Evolutionary conservation across 108 stramenopile species (phyloP).

Genomic region (Cyclotella distinguenda): DNA sequence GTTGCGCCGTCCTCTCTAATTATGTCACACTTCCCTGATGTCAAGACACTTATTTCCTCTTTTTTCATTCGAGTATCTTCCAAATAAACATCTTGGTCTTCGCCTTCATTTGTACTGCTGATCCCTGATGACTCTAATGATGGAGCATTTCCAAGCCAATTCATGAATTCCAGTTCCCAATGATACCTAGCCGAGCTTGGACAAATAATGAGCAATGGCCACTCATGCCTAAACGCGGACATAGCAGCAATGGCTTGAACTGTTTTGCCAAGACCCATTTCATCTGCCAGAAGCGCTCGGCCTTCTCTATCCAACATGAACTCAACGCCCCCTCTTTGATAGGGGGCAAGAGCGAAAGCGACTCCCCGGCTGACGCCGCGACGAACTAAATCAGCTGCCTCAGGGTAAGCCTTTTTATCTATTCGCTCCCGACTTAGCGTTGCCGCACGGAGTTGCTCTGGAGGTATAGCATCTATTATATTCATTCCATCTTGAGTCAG

Average conservation of each 20-base stretch:
- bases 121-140: not conserved
- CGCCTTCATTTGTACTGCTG: not conserved
- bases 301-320: constrained; percentile 81
- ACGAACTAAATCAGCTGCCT: constrained; percentile 45
- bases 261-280: constrained; percentile 87
- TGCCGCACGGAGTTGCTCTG: constrained; percentile 65
- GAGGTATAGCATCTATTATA: constrained; percentile 61
- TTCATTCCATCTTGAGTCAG: constrained; percentile 33
- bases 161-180: constrained; percentile 89
- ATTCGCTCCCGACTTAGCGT: constrained; percentile 68
- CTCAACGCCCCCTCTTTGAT: constrained; percentile 83
- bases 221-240: constrained; percentile 77
- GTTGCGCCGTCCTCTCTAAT: constrained; percentile 48
- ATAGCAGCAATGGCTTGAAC: constrained; percentile 90
- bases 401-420: constrained; percentile 60
- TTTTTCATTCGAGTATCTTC: constrained; percentile 33
- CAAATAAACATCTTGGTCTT: not conserved
- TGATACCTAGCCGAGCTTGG: constrained; percentile 93
- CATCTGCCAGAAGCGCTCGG: constrained; percentile 68
- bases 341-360: constrained; percentile 73
- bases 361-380: constrained; percentile 62
- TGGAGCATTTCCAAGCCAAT: constrained; percentile 68
- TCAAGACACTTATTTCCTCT: constrained; percentile 75
- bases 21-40: constrained; percentile 56
- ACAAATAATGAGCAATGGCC: constrained; percentile 91